A percentile compares a stretch with the other conserved stretches of the same genome.
Evolutionary conservation across 2,329 filamentous ascomycete genomes (phyloP).

Genomic region (Ophiocordyceps australis): DNA sequence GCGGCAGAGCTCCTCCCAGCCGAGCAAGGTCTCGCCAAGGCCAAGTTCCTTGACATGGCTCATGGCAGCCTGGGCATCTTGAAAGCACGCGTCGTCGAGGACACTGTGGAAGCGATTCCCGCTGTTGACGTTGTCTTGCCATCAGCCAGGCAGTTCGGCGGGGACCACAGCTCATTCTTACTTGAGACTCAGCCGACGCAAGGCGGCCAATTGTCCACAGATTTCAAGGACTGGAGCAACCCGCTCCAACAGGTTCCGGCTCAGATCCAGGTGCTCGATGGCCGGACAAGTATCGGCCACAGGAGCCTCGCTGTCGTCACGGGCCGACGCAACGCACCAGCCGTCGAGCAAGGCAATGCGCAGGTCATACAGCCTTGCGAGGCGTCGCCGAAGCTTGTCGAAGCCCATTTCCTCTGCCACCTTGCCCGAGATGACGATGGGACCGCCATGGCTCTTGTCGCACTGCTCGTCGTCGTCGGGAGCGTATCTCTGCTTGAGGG

Average conservation of each 20-base stretch:
- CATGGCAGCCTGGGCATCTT: conserved; percentile 21
- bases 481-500: conserved; percentile 71
- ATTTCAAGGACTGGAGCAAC: conserved; percentile 52
- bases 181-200: conserved; percentile 56
- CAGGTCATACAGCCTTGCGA: conserved; percentile 62
- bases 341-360: conserved; percentile 71
- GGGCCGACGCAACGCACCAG: conserved; percentile 34
- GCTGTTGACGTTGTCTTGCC: no score
- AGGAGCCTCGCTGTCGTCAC: conserved; percentile 11
- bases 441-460: conserved; percentile 15
- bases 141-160: no score
- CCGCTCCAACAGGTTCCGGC: conserved; percentile 60
- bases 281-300: conserved; percentile 39
- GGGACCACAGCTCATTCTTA: no score
- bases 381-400: conserved; percentile 70
- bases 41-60: conserved; percentile 38
- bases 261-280: conserved; percentile 67
- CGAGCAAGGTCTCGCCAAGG: conserved; percentile 48
- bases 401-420: conserved; percentile 89
- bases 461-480: conserved; percentile 2
- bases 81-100: conserved; percentile 14
- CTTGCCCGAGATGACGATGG: conserved; percentile 59
- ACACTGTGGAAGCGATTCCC: conserved; percentile 50
- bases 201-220: conserved; percentile 46
- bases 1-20: conserved; percentile 44